Percentiles rank a stretch among this genome's conserved stretches.
Evolutionary conservation across 441 rosid genomes (phyloP).

Genomic region (Populus hybrid): DNA sequence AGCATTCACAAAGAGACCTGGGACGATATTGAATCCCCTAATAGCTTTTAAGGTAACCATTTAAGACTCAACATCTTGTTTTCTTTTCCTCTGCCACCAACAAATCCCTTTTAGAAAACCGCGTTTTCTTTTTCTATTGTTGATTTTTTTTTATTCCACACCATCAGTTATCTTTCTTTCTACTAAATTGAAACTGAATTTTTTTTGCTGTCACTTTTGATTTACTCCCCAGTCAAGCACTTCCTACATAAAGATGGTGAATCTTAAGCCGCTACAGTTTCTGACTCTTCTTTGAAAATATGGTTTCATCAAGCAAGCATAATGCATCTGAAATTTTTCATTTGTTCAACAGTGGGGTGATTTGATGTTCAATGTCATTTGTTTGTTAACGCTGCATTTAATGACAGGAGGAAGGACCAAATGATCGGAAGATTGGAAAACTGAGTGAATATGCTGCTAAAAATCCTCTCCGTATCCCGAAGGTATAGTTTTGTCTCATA

Average conservation of each 20-base stretch:
- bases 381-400: constrained; percentile 14
- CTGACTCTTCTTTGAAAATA: constrained; percentile 1
- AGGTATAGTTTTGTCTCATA: constrained; percentile 42
- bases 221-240: neutral
- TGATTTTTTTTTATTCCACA: neutral
- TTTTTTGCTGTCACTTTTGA: neutral
- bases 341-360: neutral
- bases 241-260: too few species aligned
- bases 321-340: neutral
- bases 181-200: neutral
- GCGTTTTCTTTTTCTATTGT: neutral
- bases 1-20: neutral
- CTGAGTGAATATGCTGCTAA: constrained; percentile 90
- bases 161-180: neutral
- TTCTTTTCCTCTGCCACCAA: neutral
- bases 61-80: neutral
- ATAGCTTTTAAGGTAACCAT: neutral
- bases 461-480: constrained; percentile 88
- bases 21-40: neutral
- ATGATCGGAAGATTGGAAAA: constrained; percentile 85
- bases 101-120: neutral
- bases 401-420: constrained; percentile 81
- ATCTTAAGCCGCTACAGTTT: too few species aligned
- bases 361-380: neutral
- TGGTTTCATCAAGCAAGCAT: neutral